phyloP scores from a whole-genome alignment of 2,329 filamentous ascomycete genomes.

The Cladophialophora bantiana region DNA sequence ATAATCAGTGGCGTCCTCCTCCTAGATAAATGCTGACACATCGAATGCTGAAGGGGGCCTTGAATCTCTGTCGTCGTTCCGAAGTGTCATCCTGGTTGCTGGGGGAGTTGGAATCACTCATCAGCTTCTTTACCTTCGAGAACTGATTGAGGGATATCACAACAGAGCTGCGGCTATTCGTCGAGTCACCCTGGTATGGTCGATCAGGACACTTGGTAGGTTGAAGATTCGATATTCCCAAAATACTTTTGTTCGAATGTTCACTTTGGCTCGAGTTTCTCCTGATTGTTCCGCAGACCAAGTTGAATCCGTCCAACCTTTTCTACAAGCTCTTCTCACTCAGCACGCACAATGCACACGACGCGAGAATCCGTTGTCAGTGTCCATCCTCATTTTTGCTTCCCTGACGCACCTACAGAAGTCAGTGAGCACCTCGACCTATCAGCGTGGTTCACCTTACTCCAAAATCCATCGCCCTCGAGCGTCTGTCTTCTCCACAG shows the following conservation, averaged over 20 bases:
- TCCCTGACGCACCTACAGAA: constrained; percentile 69
- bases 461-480: constrained; percentile 89
- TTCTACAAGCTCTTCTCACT: constrained; percentile 75
- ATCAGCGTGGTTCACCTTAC: too few relatives aligned
- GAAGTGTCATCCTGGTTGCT: constrained; percentile 86
- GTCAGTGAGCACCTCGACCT: constrained; percentile 73
- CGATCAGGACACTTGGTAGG: too few relatives aligned
- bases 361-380: too few relatives aligned
- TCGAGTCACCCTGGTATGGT: constrained; percentile 84
- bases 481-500: too few relatives aligned
- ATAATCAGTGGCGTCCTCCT: constrained; percentile 65
- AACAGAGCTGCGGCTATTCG: constrained; percentile 78
- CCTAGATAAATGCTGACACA: too few relatives aligned
- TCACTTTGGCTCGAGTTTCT: too few relatives aligned
- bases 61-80: constrained; percentile 92
- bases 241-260: too few relatives aligned
- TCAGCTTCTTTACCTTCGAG: constrained; percentile 84
- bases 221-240: too few relatives aligned
- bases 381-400: too few relatives aligned
- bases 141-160: constrained; percentile 73
- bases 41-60: too few relatives aligned
- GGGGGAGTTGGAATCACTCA: constrained; percentile 95
- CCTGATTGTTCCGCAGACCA: constrained; percentile 86
- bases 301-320: constrained; percentile 76
- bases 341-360: neutral